Conservation (phyloP, 225 moss, liverwort and hornwort genomes). For the Takakia lepidozioides region DNA sequence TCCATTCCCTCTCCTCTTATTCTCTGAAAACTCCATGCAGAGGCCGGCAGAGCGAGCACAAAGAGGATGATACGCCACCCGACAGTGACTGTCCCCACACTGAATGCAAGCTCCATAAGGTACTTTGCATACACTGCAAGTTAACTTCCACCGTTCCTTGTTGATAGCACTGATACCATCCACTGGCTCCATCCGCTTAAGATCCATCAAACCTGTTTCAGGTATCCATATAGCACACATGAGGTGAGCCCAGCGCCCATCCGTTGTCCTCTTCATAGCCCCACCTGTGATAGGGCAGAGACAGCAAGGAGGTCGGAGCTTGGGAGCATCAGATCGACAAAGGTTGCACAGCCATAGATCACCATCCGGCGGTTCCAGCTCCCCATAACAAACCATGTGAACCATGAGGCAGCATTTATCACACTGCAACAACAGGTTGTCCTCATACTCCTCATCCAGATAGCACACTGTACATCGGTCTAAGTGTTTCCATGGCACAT, state of each 20-base stretch:
- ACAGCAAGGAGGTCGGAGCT: slow-evolving; percentile 76
- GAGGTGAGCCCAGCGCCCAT: slow-evolving; percentile 86
- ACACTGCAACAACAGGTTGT: slow-evolving; percentile 94
- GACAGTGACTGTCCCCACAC: slow-evolving; percentile 66
- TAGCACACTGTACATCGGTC: slow-evolving; percentile 96
- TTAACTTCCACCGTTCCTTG: slow-evolving; percentile 94
- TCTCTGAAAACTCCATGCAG: slow-evolving; percentile 72
- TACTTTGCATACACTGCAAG: slow-evolving; percentile 86
- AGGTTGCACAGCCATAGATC: slow-evolving; percentile 96
- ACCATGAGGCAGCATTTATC: slow-evolving; percentile 99
- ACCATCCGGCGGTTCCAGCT: slow-evolving; percentile 84
- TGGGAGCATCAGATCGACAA: slow-evolving; percentile 83
- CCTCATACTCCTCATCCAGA: slow-evolving; percentile 90
- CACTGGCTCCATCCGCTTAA: slow-evolving; percentile 93
- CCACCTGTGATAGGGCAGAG: slow-evolving; percentile 94
- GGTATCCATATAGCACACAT: slow-evolving; percentile 99
- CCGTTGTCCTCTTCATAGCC: slow-evolving; percentile 86
- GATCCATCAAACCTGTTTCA: slow-evolving; percentile 88
- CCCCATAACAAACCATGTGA: slow-evolving; percentile 96
- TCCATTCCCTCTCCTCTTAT: slow-evolving; percentile 47
- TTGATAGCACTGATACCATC: slow-evolving; percentile 83
- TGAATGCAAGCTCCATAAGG: slow-evolving; percentile 98
- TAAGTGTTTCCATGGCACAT: slow-evolving; percentile 80
- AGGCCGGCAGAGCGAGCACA: slow-evolving; percentile 86
- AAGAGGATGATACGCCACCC: slow-evolving; percentile 85